Base-by-base conservation (phyloP, 371 early-diverging fungal genomes). In the Rhizopus delemar region DNA sequence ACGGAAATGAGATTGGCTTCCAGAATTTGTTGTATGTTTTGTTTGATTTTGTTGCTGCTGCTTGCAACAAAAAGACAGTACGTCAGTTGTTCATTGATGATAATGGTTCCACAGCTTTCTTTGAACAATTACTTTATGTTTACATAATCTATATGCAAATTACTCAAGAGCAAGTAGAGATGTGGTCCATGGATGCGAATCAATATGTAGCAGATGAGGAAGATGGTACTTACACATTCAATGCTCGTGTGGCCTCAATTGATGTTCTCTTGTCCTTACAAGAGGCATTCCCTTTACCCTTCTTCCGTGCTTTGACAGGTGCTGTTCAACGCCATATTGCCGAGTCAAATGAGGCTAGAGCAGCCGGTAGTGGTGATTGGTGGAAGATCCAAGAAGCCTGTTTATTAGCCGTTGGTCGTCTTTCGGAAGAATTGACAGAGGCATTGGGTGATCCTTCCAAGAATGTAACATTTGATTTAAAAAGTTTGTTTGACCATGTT, bases 161-260 rank as follows among this genome's bases (percentile, higher is more conserved):
- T 68, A 93, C 93, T 0, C 80, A 86, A 50, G 92, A 91, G 22
- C 91, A 89, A 66, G 79, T 73, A 1, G 93, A 92, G 29, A 81
- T 75, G 33, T 96, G 97, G 97, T 72, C 73, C 8, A 68, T 75
- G 28, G 95, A 96, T 68, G 84, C 90, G 46, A 92, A 93, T 57
- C 86, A 92, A 60, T 95, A 85, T 60, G 88, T 95, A 22, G 91
- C 91, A 16, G 96, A 95, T 62, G 93, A 93, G 53, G 92, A 93
- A 50, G 94, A 95, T 53, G 93, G 91, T 41, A 89, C 90, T 4
- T 86, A 85, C 41, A 85, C 84, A 6, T 93, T 86, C 68, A 93
- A 85, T 53, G 88, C 93, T 41, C 86, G 96, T 60, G 84, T 93
- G 12, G 90, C 93, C 16, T 87, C 89, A 0, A 81, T 88, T 53